Evolutionary conservation across 2,329 filamentous ascomycete genomes (phyloP), one percentile per base, ranked within the genome.

Genomic region (Talaromyces verruculosus): DNA sequence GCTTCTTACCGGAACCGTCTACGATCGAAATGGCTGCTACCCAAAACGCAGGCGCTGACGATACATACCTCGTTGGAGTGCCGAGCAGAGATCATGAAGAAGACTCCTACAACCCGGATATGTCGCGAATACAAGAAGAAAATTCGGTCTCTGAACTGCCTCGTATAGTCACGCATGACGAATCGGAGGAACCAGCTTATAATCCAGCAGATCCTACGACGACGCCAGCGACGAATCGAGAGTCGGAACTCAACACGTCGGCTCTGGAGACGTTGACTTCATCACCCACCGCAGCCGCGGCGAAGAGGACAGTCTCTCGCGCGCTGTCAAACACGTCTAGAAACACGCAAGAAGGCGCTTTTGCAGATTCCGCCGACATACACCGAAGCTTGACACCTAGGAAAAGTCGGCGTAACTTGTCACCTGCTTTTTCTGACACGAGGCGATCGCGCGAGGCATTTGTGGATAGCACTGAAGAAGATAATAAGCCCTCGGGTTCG

Each of bases 1-100:
- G 86, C 71, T 88, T 89, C 69, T 68, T 88, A 53, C 86, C 86
- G 0, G 85, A 88, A 55, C 78, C 81, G 1, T 83, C 83, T 2
- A 77, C 78, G 1, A 74, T 83, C 25, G 77, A 78, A 19, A 72
- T 80, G 39, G 72, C 72, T 47, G 65, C 71, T 64, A 66, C 67
- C 41, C 70, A 75, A 19, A 68, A 70, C 22, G 64, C 69, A 17
- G 78, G 78, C 49, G 73, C 71, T 11, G 81, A 82, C 66, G 80
- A 83, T 72, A 82, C 80, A 5, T 81, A 78, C 65, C 66, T 80
- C 59, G 77, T 81, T 64, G 79, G 79, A 7, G 71, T 79, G 19
- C 64, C 74, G 25, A 49, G 11, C 37, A 22, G 28, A 55, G 51
- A 55, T 6, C 53, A 61, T 15, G 57, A 61, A 49, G 43, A 51